Percentiles rank a stretch among this genome's conserved stretches.
Evolutionary conservation across 2,329 filamentous ascomycete genomes (phyloP).

Genomic region (Fusarium torreyae): DNA sequence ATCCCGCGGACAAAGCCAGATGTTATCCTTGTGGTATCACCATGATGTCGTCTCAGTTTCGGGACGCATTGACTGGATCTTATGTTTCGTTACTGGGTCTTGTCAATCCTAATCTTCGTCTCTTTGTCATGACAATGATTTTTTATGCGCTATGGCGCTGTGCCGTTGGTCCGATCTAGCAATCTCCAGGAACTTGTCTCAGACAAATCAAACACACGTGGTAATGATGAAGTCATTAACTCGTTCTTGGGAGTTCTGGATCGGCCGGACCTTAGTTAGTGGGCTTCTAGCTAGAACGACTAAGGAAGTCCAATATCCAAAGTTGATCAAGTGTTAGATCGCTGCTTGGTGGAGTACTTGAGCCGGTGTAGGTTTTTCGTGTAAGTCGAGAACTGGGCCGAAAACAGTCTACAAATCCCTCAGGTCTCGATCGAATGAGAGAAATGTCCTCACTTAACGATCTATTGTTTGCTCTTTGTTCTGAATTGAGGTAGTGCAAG

Average conservation of each 20-base stretch:
- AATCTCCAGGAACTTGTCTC: constrained; percentile 17
- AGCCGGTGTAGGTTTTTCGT: background rate
- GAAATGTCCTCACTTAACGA: background rate
- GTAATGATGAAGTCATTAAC: constrained; percentile 32
- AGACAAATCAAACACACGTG: constrained; percentile 19
- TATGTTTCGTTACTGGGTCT: constrained; percentile 3
- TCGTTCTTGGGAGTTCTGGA: constrained; percentile 17
- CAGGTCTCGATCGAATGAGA: constrained; percentile 16
- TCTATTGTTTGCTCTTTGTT: background rate
- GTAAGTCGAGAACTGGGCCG: constrained; percentile 12
- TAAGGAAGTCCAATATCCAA: constrained; percentile 5
- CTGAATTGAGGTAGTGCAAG: background rate
- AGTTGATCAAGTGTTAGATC: constrained; percentile 14
- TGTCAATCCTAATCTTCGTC: constrained; percentile 1
- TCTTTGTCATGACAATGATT: constrained; percentile 20
- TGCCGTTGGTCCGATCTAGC: constrained; percentile 23
- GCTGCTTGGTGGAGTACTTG: constrained; percentile 7
- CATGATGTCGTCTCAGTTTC: constrained; percentile 20
- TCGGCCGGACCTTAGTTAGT: constrained; percentile 1
- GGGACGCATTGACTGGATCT: constrained; percentile 1
- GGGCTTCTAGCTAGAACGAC: constrained; percentile 1
- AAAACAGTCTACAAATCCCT: constrained; percentile 25
- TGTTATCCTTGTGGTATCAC: constrained; percentile 12
- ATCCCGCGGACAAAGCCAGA: constrained; percentile 7
- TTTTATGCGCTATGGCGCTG: constrained; percentile 10